phyloP scores from a whole-genome alignment of 2,329 filamentous ascomycete species.

The Scedosporium boydii region DNA sequence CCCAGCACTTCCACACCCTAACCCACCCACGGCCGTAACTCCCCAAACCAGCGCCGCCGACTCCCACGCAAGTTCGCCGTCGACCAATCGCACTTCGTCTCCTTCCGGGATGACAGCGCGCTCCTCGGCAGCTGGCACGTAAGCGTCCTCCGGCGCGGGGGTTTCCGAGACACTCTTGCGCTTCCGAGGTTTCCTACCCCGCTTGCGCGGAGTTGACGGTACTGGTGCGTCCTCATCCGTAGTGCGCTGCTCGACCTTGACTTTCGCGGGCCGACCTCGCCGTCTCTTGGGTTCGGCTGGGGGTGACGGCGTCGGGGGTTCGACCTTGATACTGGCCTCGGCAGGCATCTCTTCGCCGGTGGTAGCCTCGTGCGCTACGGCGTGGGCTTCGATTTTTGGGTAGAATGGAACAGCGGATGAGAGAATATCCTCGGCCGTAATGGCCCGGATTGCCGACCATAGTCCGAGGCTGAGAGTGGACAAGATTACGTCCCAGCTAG shows the following conservation, averaged over 20 bases:
- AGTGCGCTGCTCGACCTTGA: not conserved
- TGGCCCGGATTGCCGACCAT: constrained; percentile 46
- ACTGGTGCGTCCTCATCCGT: not conserved
- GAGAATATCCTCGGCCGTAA: constrained; percentile 41
- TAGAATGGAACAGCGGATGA: constrained; percentile 22
- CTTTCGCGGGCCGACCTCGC: not conserved
- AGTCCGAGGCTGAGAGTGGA: constrained; percentile 41
- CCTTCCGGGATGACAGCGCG: constrained; percentile 24
- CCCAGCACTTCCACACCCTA: constrained; percentile 33
- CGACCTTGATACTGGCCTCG: constrained; percentile 29
- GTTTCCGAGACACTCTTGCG: not conserved
- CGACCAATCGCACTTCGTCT: constrained; percentile 25
- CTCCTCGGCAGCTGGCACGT: constrained; percentile 26
- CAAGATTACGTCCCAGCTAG: constrained; percentile 49
- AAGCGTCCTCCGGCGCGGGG: constrained; percentile 20
- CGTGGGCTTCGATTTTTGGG: not conserved
- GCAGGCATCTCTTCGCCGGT: constrained; percentile 27
- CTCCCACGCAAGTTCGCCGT: constrained; percentile 35
- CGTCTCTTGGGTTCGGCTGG: not conserved
- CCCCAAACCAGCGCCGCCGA: constrained; percentile 36
- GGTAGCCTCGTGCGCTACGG: constrained; percentile 27
- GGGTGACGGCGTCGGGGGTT: not conserved
- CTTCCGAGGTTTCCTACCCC: not conserved
- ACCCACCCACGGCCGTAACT: constrained; percentile 30
- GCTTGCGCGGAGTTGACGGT: not conserved